These are phyloP conservation scores for Leccinum fibrillosum DNA, from an alignment of 768 basidiomycete species.

Conservation along the genomic window DNA sequence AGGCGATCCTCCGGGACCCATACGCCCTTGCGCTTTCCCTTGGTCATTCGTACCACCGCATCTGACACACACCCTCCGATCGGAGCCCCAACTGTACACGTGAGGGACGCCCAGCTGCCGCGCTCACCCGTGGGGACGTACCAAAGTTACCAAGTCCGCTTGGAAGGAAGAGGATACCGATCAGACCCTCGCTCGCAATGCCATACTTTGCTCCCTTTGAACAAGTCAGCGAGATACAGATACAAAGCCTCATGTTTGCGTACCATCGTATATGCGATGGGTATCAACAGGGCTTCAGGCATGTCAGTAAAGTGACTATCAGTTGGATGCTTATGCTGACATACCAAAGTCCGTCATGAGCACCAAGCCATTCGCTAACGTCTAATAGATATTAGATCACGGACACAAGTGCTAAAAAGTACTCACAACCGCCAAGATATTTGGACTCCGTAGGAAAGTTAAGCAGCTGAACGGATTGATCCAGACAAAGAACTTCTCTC, in stretches of 20 bases:
- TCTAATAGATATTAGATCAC: constrained; percentile 29
- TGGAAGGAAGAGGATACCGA: constrained; percentile 27
- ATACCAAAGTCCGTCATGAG: constrained; percentile 30
- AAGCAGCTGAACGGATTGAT: constrained; percentile 60
- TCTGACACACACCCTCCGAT: constrained; percentile 61
- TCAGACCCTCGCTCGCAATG: constrained; percentile 18
- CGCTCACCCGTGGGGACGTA: not conserved
- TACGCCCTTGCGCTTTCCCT: constrained; percentile 45
- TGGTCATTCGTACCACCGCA: constrained; percentile 44
- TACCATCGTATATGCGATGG: constrained; percentile 67
- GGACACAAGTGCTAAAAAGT: constrained; percentile 17
- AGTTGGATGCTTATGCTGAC: constrained; percentile 22
- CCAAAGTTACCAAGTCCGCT: constrained; percentile 26
- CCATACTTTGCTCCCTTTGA: constrained; percentile 44
- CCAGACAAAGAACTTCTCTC: constrained; percentile 35
- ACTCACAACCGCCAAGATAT: constrained; percentile 52
- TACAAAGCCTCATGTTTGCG: constrained; percentile 12
- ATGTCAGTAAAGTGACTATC: not conserved
- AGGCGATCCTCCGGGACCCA: constrained; percentile 74
- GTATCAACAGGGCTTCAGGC: constrained; percentile 45
- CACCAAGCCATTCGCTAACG: constrained; percentile 34
- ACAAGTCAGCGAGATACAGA: not conserved
- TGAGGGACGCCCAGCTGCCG: not conserved
- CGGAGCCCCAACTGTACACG: constrained; percentile 51
- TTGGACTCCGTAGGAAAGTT: constrained; percentile 54